These are phyloP conservation scores for Leccinum longicurvipes DNA, from an alignment of 768 basidiomycete genomes.

Conservation along the genomic window DNA sequence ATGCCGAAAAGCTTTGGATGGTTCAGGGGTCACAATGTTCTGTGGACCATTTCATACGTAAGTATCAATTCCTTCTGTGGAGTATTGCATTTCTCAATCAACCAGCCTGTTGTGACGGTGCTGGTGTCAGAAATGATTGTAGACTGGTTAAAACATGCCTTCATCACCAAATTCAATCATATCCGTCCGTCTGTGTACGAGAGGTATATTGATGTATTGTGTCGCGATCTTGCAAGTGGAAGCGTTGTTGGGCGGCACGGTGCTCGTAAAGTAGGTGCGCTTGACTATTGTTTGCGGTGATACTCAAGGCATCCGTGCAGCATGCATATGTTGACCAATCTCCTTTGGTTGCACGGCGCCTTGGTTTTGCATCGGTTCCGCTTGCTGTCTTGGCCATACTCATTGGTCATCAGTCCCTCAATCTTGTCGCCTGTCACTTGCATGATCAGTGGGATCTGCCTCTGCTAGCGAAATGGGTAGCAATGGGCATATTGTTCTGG, in stretches of 20 bases:
- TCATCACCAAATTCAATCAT: slow-evolving; percentile 99
- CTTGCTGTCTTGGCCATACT: slow-evolving; percentile 81
- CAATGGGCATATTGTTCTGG: slow-evolving; percentile 73
- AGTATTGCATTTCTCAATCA: not conserved
- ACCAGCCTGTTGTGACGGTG: slow-evolving; percentile 87
- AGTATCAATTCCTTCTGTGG: slow-evolving; percentile 25
- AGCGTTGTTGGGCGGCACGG: slow-evolving; percentile 66
- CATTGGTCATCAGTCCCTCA: slow-evolving; percentile 69
- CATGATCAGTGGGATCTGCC: slow-evolving; percentile 39
- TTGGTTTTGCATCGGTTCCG: slow-evolving; percentile 92
- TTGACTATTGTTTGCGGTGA: not conserved
- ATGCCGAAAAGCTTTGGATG: slow-evolving; percentile 84
- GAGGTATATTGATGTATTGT: slow-evolving; percentile 92
- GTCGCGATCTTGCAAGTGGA: slow-evolving; percentile 84
- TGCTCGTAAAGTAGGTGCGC: slow-evolving; percentile 58
- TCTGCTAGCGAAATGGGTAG: slow-evolving; percentile 55
- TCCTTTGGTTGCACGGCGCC: slow-evolving; percentile 85
- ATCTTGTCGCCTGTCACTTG: slow-evolving; percentile 48
- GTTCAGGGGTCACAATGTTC: slow-evolving; percentile 72
- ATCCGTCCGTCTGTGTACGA: slow-evolving; percentile 94
- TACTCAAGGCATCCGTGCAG: slow-evolving; percentile 34
- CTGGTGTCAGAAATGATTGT: slow-evolving; percentile 90
- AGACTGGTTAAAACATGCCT: slow-evolving; percentile 99
- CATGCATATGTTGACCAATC: slow-evolving; percentile 95
- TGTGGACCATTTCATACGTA: slow-evolving; percentile 91